These are phyloP conservation scores for Geotrichum cucujoidarum DNA, from an alignment of 1,139 yeast genomes.

Conservation along the genomic window DNA sequence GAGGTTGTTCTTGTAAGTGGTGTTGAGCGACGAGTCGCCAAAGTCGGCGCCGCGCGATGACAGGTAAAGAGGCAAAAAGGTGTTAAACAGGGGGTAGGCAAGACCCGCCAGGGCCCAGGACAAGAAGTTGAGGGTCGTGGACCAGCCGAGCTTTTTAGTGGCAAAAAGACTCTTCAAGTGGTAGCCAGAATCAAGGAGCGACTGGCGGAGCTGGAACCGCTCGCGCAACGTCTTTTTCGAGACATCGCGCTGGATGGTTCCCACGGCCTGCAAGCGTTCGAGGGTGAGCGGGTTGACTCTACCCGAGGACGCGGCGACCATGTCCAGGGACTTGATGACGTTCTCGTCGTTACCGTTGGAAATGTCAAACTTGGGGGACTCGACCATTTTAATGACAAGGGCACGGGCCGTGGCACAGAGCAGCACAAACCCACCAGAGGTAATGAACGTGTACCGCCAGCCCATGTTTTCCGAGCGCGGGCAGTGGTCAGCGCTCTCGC, in stretches of 20 bases:
- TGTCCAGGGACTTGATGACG: slow-evolving; percentile 32
- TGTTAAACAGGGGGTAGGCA: slow-evolving; percentile 49
- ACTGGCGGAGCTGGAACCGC: background rate
- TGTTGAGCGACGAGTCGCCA: slow-evolving; percentile 40
- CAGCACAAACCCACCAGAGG: slow-evolving; percentile 50
- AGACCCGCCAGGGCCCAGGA: slow-evolving; percentile 52
- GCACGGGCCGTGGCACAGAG: slow-evolving; percentile 47
- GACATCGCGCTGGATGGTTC: slow-evolving; percentile 26
- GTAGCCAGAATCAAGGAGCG: slow-evolving; percentile 1
- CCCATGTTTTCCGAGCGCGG: slow-evolving; percentile 49
- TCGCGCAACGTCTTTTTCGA: slow-evolving; percentile 8
- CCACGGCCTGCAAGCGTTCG: slow-evolving; percentile 45
- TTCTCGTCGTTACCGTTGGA: slow-evolving; percentile 50
- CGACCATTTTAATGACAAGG: slow-evolving; percentile 46
- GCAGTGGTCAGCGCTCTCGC: slow-evolving; percentile 43
- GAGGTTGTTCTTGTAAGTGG: slow-evolving; percentile 48
- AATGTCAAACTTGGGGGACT: slow-evolving; percentile 55
- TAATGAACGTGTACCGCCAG: slow-evolving; percentile 56
- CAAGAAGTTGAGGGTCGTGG: slow-evolving; percentile 41
- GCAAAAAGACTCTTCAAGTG: slow-evolving; percentile 37
- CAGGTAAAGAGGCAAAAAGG: slow-evolving; percentile 48
- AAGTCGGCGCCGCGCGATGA: slow-evolving; percentile 43
- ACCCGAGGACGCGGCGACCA: slow-evolving; percentile 25
- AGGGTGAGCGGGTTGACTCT: slow-evolving; percentile 29
- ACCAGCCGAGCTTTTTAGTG: slow-evolving; percentile 40